Base-by-base conservation (phyloP, 768 basidiomycete species). In the Botryobasidium botryosum region DNA sequence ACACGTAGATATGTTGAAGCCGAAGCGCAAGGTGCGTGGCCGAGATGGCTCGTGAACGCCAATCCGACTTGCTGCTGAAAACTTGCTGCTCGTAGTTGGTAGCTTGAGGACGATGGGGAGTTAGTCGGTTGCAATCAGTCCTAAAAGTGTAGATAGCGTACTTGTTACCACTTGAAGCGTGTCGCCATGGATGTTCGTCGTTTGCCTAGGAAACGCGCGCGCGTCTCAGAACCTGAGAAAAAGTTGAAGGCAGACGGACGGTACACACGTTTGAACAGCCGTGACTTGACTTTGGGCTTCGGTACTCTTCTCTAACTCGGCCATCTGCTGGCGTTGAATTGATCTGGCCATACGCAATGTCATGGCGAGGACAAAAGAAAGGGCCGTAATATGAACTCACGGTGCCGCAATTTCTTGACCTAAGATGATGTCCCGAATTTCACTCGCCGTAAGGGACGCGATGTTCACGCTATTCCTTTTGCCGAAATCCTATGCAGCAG, bases 1-100 rank as follows among this genome's bases (percentile, higher is more conserved):
- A 92, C 26, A 99, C 94, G 60, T 94, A 97, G 62, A 97, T 94
- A 59, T 99, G 91, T 59, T 97, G 91, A 49, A 97, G 69, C 56
- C 94, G 87, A 49, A 99, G 77, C 3, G 92, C 77, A 37, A 99
- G 71, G 61, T 99, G 91, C 18, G 91, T 97, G 0, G 94, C 83
- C 13, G 88, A 91, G 56, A 99, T 97, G 27, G 94, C 94, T 50
- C 94, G 82, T 26, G 96, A 85, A 55, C 94, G 87, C 94, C 94
- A 99, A 61, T 99, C 94, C 3, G 94, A 96, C 68, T 99, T 97
- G 67, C 82, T 86, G 62, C 86, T 91, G 68, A 99, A 99, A n/a
- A 88, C 81, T 57, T 88, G 84, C 56, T 96, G 90, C 62, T 94
- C 94, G 59, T 99, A 99, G 57, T 85, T 88, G 50, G 94, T 94